A percentile compares a stretch with the other conserved stretches of the same genome.
Conservation (phyloP, 2,329 filamentous ascomycete species). For the Pyrenochaeta sp. region DNA sequence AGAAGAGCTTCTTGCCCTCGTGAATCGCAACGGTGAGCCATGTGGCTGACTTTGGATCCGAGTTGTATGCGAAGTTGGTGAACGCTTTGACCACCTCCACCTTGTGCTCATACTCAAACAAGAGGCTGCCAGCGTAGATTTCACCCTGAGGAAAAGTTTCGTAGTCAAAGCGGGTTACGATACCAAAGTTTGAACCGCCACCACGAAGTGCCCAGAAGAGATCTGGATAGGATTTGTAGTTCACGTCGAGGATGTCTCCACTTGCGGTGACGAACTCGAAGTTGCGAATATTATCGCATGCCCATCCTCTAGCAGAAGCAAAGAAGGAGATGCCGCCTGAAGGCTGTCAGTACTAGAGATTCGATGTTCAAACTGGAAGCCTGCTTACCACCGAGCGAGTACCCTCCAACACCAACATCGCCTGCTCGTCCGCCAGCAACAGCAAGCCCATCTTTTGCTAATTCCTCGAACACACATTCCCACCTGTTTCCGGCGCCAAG, state of each 20-base stretch:
- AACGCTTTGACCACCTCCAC: constrained; percentile 9
- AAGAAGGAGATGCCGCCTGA: constrained; percentile 43
- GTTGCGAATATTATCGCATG: constrained; percentile 40
- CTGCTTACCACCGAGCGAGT: constrained; percentile 35
- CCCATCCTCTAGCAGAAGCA: constrained; percentile 34
- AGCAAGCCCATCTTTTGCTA: constrained; percentile 30
- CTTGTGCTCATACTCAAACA: constrained; percentile 9
- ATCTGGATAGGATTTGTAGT: constrained; percentile 43
- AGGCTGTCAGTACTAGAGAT: constrained; percentile 1
- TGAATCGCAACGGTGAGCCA: constrained; percentile 7
- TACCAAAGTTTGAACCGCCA: constrained; percentile 40
- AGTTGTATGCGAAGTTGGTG: constrained; percentile 10
- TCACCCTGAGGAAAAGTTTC: constrained; percentile 23
- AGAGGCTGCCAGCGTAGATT: constrained; percentile 12
- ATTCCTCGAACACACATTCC: constrained; percentile 35
- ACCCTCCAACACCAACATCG: constrained; percentile 35
- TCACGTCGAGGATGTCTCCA: constrained; percentile 29
- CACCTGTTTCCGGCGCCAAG: constrained; percentile 41
- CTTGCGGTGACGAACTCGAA: constrained; percentile 43
- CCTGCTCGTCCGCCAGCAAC: constrained; percentile 36
- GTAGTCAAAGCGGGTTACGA: constrained; percentile 34
- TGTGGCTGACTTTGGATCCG: constrained; percentile 10
- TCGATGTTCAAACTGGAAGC: constrained; percentile 18
- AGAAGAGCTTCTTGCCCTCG: constrained; percentile 6
- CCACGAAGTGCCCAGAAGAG: constrained; percentile 49